These are phyloP conservation scores for Brassica juncea DNA, from an alignment of 345 rosid genomes.

Conservation along the genomic window DNA sequence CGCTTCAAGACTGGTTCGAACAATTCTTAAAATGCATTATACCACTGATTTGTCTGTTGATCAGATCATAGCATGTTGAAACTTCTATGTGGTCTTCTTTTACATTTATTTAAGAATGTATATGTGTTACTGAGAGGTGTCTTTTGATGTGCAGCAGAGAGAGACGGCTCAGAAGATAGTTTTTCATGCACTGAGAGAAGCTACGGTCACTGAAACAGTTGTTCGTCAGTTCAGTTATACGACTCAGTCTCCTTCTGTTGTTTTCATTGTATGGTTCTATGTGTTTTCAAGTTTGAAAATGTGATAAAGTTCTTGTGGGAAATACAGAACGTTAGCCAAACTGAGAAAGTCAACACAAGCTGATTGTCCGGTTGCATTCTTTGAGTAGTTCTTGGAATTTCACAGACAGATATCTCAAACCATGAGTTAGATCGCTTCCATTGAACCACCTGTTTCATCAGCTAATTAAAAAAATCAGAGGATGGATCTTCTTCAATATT, in stretches of 20 bases:
- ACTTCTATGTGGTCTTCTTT: background rate
- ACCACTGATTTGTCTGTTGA: too few species aligned
- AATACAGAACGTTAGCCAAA: constrained; percentile 58
- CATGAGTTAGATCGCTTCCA: too few species aligned
- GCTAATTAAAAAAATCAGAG: constrained; percentile 28
- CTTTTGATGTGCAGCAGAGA: too few species aligned
- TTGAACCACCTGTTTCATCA: constrained; percentile 39
- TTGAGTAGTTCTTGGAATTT: constrained; percentile 72
- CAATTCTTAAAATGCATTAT: too few species aligned
- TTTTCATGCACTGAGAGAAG: background rate
- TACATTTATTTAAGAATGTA: background rate
- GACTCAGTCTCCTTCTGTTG: background rate
- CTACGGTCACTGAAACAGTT: background rate
- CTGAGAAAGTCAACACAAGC: constrained; percentile 63
- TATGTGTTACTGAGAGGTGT: too few species aligned
- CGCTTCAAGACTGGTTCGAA: too few species aligned
- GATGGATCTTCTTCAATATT: constrained; percentile 31
- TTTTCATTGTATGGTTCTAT: background rate
- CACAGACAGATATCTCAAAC: too few species aligned
- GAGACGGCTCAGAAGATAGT: too few species aligned
- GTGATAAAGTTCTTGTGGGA: background rate
- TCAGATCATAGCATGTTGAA: too few species aligned
- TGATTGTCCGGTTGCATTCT: constrained; percentile 65
- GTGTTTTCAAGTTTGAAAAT: background rate
- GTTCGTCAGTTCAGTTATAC: background rate